Evolutionary conservation across 2,329 filamentous ascomycete genomes (phyloP), one percentile per base, ranked within the genome.

Genomic region (Penicillium italicum): DNA sequence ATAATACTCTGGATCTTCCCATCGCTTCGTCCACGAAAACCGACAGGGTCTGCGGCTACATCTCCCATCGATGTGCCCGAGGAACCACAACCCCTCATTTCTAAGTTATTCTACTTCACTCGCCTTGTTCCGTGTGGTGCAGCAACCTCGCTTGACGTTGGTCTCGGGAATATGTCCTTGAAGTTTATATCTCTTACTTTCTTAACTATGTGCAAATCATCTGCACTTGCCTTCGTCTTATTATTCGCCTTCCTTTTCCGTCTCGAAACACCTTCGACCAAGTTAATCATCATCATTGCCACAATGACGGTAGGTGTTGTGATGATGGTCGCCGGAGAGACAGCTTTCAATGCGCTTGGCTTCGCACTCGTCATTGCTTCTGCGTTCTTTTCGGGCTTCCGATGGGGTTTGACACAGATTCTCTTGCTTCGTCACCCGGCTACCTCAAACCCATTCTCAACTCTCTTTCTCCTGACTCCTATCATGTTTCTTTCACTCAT

Each of bases 181-280:
- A 94, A 93, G 74, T 97, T 95, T 73, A 97, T 99, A 66, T 92
- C 90, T 40, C 84, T 99, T 63, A 97, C 93, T 10, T 99, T 99
- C 73, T 96, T 96, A 76, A 99, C 94, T 57, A 97, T 99, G 94
- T 97, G 94, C 77, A 99, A 99, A 82, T 97, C 93, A 6, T 97
- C 92, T 10, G 90, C 93, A 16, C 83, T 99, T 22, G 92, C 90
- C 42, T 99, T 97, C 70, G 94, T 99, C 52, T 86, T 99, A 22
- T 74, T 96, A 46, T 99, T 99, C 71, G 94, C 94, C 60, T 96
- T 99, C 69, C 72, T 96, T 45, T 97, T 99, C 78, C 86, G 89
- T 50, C 85, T 99, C 50, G 94, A 99, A 75, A 84, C 84, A 11
- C 91, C 90, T 0, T 97, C 93, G 0, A 86, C 89, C 80, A 89